Evolutionary conservation across 106 monocot genomes (phyloP).

Genomic region (Posidonia australis): DNA sequence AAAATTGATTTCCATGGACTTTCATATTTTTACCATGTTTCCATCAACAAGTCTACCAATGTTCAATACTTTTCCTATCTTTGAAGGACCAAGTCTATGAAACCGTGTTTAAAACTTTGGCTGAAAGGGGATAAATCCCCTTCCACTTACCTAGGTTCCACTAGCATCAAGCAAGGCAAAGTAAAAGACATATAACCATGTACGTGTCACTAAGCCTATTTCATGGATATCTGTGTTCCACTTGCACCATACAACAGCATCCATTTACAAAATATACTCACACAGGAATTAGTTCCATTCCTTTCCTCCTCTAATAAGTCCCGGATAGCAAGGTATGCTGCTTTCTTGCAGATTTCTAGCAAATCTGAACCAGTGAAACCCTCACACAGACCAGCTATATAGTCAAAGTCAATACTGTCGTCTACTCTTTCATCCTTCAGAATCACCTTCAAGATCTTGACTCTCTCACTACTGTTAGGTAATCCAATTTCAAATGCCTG

Average conservation of each 20-base stretch:
- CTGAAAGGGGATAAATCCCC: no score
- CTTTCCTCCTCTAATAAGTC: constrained; percentile 74
- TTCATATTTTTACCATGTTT: no score
- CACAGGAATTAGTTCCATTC: constrained; percentile 19
- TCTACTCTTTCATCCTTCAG: constrained; percentile 75
- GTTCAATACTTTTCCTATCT: no score
- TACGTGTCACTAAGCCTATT: no score
- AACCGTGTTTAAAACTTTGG: no score
- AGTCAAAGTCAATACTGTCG: constrained; percentile 57
- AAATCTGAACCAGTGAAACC: constrained; percentile 92
- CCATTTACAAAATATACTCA: constrained; percentile 21
- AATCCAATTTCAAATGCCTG: constrained; percentile 92
- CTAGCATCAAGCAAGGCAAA: no score
- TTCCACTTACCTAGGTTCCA: no score
- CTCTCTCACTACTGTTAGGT: constrained; percentile 65
- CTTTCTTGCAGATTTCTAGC: constrained; percentile 83
- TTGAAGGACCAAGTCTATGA: no score
- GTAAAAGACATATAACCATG: no score
- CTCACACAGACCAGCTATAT: constrained; percentile 59
- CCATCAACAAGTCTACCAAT: no score
- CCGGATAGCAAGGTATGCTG: constrained; percentile 81
- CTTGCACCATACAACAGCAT: neutral
- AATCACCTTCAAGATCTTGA: constrained; percentile 76
- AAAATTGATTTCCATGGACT: no score
- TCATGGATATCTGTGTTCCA: neutral